A percentile compares a stretch with the other conserved stretches of the same genome.
phyloP scores from a whole-genome alignment of 73 alveolate species.

The Breviolum minutum region DNA sequence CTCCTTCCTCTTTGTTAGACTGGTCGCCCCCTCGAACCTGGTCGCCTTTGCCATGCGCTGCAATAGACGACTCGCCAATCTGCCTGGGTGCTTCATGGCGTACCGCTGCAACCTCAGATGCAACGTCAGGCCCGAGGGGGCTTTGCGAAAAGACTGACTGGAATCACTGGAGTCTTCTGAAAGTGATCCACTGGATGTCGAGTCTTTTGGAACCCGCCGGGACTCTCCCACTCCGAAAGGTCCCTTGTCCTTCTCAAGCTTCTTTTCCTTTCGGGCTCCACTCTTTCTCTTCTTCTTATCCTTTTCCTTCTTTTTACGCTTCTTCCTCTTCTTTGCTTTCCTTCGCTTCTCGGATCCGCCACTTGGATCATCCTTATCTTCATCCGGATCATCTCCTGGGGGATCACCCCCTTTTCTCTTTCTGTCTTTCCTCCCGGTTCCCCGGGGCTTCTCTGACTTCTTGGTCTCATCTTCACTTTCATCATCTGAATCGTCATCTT shows the following conservation, averaged over 20 bases:
- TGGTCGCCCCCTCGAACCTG: background rate
- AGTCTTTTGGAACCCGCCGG: background rate
- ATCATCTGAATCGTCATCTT: too few species aligned
- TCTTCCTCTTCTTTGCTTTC: background rate
- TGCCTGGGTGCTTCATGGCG: slow-evolving; percentile 40
- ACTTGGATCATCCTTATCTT: too few species aligned
- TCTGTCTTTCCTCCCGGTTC: too few species aligned
- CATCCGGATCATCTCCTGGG: too few species aligned
- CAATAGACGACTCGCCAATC: slow-evolving; percentile 17
- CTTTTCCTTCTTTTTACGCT: background rate
- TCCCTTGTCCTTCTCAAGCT: background rate
- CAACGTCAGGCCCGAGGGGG: slow-evolving; percentile 65
- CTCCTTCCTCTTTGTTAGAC: background rate
- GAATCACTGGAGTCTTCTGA: background rate
- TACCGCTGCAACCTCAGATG: slow-evolving; percentile 13
- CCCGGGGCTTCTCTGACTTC: too few species aligned
- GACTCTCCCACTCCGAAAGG: slow-evolving; percentile 24
- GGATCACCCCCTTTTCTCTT: too few species aligned
- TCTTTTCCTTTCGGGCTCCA: background rate
- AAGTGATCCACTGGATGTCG: too few species aligned
- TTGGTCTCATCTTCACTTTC: too few species aligned
- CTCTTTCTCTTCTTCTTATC: background rate
- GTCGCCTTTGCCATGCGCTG: background rate
- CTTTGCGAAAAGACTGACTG: slow-evolving; percentile 24
- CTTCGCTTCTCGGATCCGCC: background rate